phyloP scores from a whole-genome alignment of 2,329 filamentous ascomycete species.

The Aspergillus sp. region DNA sequence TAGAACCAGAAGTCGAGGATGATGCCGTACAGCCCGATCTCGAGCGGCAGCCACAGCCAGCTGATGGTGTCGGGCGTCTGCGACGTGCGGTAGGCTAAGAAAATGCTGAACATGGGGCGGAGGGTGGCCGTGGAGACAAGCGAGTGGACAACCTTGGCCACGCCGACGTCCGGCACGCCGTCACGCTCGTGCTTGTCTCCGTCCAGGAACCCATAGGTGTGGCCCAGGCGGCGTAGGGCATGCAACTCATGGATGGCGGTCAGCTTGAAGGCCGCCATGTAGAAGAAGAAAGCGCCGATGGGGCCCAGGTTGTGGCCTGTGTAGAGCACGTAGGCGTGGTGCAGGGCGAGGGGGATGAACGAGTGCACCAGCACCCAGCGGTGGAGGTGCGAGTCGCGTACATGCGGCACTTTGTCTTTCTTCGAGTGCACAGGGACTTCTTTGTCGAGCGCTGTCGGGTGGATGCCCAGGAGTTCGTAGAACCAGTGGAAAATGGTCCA shows the following conservation, averaged over 20 bases:
- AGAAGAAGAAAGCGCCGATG: conserved; percentile 14
- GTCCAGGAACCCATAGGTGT: conserved; percentile 17
- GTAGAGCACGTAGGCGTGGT: conserved; percentile 15
- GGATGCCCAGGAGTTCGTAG: conserved; percentile 16
- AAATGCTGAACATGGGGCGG: conserved; percentile 19
- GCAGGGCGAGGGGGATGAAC: conserved; percentile 14
- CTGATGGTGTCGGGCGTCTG: conserved; percentile 11
- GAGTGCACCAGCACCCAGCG: conserved; percentile 18
- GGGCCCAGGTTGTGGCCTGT: conserved; percentile 15
- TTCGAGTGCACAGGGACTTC: conserved; percentile 14
- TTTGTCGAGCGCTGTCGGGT: conserved; percentile 14
- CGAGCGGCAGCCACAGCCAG: conserved; percentile 15
- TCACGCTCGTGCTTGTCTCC: conserved; percentile 21
- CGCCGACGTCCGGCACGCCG: conserved; percentile 18
- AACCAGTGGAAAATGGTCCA: conserved; percentile 20
- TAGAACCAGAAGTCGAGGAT: conserved; percentile 23
- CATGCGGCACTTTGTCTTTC: conserved; percentile 15
- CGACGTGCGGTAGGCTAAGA: conserved; percentile 13
- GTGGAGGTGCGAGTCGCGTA: conserved; percentile 17
- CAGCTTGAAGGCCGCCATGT: conserved; percentile 15
- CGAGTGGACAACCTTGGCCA: conserved; percentile 17
- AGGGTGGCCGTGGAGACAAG: conserved; percentile 16
- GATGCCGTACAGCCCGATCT: conserved; percentile 16
- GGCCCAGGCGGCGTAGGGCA: conserved; percentile 16
- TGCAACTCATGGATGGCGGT: conserved; percentile 20